These are phyloP conservation scores for Calonectria pseudoreteaudii DNA, from an alignment of 2,329 filamentous ascomycete species.

Conservation along the genomic window DNA sequence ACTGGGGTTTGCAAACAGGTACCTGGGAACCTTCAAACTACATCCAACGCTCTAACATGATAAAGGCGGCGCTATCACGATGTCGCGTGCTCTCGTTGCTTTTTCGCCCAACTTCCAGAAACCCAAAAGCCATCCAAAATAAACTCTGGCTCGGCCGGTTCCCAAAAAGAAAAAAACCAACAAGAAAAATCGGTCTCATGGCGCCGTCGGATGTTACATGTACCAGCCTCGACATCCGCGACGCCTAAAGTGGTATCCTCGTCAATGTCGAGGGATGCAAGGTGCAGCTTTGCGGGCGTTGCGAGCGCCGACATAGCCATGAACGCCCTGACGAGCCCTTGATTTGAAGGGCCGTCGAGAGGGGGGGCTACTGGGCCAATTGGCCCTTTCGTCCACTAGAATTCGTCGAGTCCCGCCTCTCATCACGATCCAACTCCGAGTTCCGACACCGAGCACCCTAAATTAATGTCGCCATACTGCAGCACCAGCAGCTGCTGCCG, in stretches of 20 bases:
- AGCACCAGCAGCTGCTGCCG: too few species aligned
- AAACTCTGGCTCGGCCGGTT: not conserved
- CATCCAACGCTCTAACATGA: not conserved
- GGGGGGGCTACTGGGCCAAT: not conserved
- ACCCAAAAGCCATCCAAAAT: not conserved
- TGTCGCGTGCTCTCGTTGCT: slow-evolving; percentile 24
- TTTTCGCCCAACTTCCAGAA: not conserved
- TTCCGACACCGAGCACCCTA: slow-evolving; percentile 5
- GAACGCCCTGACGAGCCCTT: slow-evolving; percentile 11
- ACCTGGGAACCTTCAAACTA: not conserved
- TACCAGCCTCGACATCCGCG: not conserved
- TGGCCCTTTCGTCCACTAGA: not conserved
- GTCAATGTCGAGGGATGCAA: slow-evolving; percentile 35
- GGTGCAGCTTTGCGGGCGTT: slow-evolving; percentile 43
- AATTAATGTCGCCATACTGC: slow-evolving; percentile 6
- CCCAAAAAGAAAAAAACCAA: not conserved
- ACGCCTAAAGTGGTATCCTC: slow-evolving; percentile 24
- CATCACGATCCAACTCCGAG: slow-evolving; percentile 5
- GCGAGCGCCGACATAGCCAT: slow-evolving; percentile 21
- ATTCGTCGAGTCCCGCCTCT: not conserved
- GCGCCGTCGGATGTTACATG: not conserved
- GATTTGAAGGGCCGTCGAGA: not conserved
- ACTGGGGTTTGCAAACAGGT: not conserved
- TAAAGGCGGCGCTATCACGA: not conserved
- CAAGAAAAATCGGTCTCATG: not conserved